Conservation (phyloP, 176 grass and related monocot genomes). For the Oryza australiensis region DNA sequence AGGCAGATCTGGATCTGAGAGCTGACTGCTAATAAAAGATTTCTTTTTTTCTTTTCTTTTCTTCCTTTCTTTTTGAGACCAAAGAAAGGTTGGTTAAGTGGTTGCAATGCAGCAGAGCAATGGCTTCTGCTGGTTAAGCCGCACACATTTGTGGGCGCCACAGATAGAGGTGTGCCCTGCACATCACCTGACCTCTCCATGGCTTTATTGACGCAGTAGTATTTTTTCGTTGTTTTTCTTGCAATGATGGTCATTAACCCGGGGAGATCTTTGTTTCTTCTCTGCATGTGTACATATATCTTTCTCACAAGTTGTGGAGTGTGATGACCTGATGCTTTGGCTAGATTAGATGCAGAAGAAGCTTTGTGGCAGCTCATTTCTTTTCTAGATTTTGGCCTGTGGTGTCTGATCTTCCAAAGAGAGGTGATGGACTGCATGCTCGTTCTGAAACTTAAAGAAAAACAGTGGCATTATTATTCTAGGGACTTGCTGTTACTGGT, state of each 20-base stretch:
- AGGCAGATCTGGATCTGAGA: slow-evolving; percentile 45
- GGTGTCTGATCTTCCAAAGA: slow-evolving; percentile 38
- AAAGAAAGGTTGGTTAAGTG: slow-evolving; percentile 40
- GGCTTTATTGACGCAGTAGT: slow-evolving; percentile 29
- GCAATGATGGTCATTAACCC: background rate
- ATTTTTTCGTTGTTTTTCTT: slow-evolving; percentile 1
- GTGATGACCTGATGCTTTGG: slow-evolving; percentile 35
- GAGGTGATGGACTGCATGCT: background rate
- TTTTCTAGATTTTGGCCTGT: slow-evolving; percentile 17
- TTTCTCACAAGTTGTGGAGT: slow-evolving; percentile 38
- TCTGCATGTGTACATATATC: slow-evolving; percentile 1
- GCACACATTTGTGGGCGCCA: slow-evolving; percentile 34
- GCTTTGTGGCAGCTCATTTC: slow-evolving; percentile 29
- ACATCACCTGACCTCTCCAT: slow-evolving; percentile 15
- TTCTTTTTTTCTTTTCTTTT: background rate
- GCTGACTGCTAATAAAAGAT: slow-evolving; percentile 37
- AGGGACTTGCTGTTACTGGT: slow-evolving; percentile 5
- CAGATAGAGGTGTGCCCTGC: slow-evolving; percentile 29
- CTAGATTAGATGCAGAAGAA: slow-evolving; percentile 17
- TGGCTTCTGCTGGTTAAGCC: slow-evolving; percentile 30
- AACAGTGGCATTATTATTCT: slow-evolving; percentile 11
- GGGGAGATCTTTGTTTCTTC: slow-evolving; percentile 15
- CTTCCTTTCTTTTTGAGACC: background rate
- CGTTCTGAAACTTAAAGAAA: slow-evolving; percentile 25
- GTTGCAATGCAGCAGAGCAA: slow-evolving; percentile 28